Percentiles rank a stretch among this genome's conserved stretches.
Evolutionary conservation across 2,329 filamentous ascomycete genomes (phyloP).

Genomic region (Domatiomyces catenatus): DNA sequence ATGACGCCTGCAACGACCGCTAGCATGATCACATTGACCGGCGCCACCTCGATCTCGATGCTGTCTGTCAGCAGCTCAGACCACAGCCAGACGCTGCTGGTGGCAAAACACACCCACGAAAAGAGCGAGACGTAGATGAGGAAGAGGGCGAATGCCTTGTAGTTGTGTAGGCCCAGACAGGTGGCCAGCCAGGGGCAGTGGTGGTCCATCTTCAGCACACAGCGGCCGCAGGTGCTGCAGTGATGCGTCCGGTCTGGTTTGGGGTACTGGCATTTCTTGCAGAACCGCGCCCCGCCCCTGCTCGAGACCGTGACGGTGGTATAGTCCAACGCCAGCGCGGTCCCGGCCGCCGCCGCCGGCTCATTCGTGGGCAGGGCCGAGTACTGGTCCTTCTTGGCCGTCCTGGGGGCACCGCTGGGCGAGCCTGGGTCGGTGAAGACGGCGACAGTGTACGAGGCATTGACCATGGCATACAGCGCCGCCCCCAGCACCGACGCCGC

Average conservation of each 20-base stretch:
- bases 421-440: constrained; percentile 84
- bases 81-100: constrained; percentile 71
- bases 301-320: constrained; percentile 85
- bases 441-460: constrained; percentile 79
- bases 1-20: constrained; percentile 82
- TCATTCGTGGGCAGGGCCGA: constrained; percentile 65
- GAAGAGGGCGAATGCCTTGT: constrained; percentile 90
- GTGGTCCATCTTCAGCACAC: constrained; percentile 98
- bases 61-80: constrained; percentile 48
- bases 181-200: constrained; percentile 97
- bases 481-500: constrained; percentile 48
- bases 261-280: constrained; percentile 89
- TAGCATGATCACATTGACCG: constrained; percentile 80
- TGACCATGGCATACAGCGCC: constrained; percentile 60
- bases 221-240: constrained; percentile 85
- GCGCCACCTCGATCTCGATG: constrained; percentile 43
- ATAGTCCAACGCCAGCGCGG: constrained; percentile 26
- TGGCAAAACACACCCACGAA: constrained; percentile 65
- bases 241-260: constrained; percentile 96
- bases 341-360: constrained; percentile 24
- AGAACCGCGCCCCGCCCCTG: constrained; percentile 73
- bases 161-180: constrained; percentile 84
- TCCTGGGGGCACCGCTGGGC: constrained; percentile 26
- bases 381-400: constrained; percentile 37
- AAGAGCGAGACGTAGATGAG: constrained; percentile 78